These are phyloP conservation scores for Danielia reshetovae DNA, from an alignment of 805 yeast genomes.

Conservation along the genomic window DNA sequence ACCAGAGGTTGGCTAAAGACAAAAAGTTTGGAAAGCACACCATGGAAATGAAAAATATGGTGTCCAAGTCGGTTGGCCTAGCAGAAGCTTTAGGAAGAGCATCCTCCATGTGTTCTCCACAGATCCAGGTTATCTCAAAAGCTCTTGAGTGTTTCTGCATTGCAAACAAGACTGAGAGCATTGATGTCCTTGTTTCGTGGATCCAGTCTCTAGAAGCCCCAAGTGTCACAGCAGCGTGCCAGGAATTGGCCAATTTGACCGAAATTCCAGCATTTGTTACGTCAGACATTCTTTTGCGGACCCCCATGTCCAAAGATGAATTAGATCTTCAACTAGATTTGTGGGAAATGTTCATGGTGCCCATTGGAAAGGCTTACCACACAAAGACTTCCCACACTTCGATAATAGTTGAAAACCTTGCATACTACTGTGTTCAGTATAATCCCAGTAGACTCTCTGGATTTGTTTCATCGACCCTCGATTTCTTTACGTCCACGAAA, in stretches of 20 bases:
- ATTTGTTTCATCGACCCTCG: constrained; percentile 17
- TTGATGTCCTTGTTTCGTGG: constrained; percentile 23
- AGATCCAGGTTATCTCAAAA: background rate
- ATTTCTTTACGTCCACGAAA: constrained; percentile 15
- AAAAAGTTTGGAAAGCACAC: background rate
- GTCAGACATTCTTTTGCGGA: constrained; percentile 35
- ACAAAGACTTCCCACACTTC: constrained; percentile 16
- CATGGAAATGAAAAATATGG: background rate
- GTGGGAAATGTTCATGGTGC: constrained; percentile 27
- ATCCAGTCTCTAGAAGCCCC: constrained; percentile 28
- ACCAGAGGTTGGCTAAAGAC: background rate
- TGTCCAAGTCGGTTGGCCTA: background rate
- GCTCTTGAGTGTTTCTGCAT: background rate
- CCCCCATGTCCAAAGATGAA: constrained; percentile 31
- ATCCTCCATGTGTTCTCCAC: background rate
- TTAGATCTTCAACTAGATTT: constrained; percentile 32
- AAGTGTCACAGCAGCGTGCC: constrained; percentile 30
- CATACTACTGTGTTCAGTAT: constrained; percentile 24
- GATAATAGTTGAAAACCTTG: constrained; percentile 22
- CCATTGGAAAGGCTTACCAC: constrained; percentile 20
- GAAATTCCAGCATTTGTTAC: constrained; percentile 37
- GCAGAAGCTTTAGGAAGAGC: constrained; percentile 2
- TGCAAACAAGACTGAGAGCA: background rate
- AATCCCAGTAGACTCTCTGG: constrained; percentile 19
- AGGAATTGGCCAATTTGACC: constrained; percentile 22